phyloP scores from a whole-genome alignment of 495 filamentous ascomycete genomes.

The Penicillium canescens region DNA sequence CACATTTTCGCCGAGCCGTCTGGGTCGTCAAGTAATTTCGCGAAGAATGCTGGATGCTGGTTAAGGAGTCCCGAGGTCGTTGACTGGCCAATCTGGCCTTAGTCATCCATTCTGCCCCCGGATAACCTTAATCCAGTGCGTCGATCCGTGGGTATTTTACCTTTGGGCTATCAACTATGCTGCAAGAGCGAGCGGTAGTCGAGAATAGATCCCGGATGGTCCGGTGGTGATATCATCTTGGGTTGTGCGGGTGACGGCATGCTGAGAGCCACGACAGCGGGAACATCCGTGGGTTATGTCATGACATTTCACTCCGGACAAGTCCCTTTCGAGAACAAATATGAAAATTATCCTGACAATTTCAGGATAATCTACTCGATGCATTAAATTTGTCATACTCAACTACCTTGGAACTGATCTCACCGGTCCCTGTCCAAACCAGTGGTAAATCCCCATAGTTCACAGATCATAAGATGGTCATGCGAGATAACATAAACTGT shows the following conservation, averaged over 20 bases:
- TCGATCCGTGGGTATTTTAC: neutral
- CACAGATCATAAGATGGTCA: no score
- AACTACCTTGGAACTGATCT: no score
- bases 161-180: neutral
- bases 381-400: no score
- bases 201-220: neutral
- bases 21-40: neutral
- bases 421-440: no score
- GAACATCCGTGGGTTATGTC: conserved; percentile 1
- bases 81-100: neutral
- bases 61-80: neutral
- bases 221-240: neutral
- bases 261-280: neutral
- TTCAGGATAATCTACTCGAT: no score
- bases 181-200: no score
- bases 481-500: no score
- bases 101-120: neutral
- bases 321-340: no score
- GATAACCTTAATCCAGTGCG: conserved; percentile 2
- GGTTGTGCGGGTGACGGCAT: conserved; percentile 2
- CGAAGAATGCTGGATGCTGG: neutral
- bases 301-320: neutral
- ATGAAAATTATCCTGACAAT: no score
- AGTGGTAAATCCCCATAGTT: no score
- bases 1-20: neutral